A percentile compares a stretch with the other conserved stretches of the same genome.
Conservation (phyloP, 106 monocot species). For the Dactylorhiza incarnata region DNA sequence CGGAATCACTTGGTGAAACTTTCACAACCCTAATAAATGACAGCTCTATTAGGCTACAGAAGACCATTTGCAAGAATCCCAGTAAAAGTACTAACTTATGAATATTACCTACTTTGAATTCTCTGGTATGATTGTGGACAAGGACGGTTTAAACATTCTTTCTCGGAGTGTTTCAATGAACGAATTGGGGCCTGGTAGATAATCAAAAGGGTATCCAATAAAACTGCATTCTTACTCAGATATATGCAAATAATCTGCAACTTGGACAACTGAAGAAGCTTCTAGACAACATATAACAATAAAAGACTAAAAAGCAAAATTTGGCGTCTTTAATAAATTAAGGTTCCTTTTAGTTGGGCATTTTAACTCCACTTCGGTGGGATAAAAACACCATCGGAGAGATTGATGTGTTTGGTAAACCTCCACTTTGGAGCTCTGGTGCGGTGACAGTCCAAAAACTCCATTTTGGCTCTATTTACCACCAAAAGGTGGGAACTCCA, state of each 20-base stretch:
- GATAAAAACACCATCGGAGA: too few species aligned
- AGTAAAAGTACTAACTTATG: slow-evolving; percentile 9
- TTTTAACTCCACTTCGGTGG: too few species aligned
- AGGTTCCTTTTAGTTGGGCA: too few species aligned
- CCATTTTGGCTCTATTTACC: too few species aligned
- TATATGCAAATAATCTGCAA: neutral
- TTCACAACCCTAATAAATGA: slow-evolving; percentile 32
- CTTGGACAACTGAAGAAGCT: neutral
- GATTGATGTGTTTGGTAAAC: too few species aligned
- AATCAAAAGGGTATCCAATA: neutral
- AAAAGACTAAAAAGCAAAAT: neutral
- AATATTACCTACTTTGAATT: slow-evolving; percentile 75
- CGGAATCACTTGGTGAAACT: slow-evolving; percentile 48
- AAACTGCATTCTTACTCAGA: slow-evolving; percentile 1
- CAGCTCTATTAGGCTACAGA: neutral
- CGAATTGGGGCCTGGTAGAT: slow-evolving; percentile 36
- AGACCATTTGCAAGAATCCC: neutral
- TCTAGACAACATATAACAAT: neutral
- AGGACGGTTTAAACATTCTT: slow-evolving; percentile 52
- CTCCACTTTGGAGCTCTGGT: too few species aligned
- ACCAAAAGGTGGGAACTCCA: neutral
- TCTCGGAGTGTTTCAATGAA: slow-evolving; percentile 59
- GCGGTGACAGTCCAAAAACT: too few species aligned
- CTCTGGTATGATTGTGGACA: slow-evolving; percentile 47
- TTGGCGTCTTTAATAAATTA: neutral